Conservation (phyloP, 768 basidiomycete species). For the Naganishia friedmannii region DNA sequence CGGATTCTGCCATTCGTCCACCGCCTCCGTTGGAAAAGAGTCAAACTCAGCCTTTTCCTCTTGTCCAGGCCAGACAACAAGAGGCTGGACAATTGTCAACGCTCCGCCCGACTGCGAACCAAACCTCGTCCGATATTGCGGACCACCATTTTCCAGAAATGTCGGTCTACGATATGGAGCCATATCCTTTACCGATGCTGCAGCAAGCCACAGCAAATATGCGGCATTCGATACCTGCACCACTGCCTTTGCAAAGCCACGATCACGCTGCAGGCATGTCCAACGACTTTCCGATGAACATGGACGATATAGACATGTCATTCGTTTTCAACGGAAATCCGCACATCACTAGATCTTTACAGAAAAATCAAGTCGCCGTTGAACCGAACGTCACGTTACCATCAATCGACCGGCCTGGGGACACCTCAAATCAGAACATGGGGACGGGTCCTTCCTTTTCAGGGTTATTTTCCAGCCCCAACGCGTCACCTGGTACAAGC, state of each 20-base stretch:
- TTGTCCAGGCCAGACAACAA: background rate
- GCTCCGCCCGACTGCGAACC: background rate
- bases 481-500: background rate
- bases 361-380: background rate
- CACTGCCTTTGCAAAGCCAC: background rate
- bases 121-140: background rate
- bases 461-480: constrained; percentile 1
- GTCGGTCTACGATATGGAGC: background rate
- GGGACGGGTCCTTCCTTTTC: constrained; percentile 8
- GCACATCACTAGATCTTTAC: background rate
- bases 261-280: background rate
- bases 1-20: background rate
- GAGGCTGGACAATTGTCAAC: background rate
- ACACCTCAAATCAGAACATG: background rate
- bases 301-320: constrained; percentile 8
- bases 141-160: background rate
- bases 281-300: constrained; percentile 3
- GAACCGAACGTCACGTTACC: background rate
- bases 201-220: background rate
- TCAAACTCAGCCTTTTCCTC: background rate
- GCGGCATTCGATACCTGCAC: background rate
- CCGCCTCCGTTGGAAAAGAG: background rate
- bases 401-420: background rate
- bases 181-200: background rate
- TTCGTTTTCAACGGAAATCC: constrained; percentile 2